Evolutionary conservation across 2,329 filamentous ascomycete species (phyloP).

Genomic region (Furcasterigmium sp.): DNA sequence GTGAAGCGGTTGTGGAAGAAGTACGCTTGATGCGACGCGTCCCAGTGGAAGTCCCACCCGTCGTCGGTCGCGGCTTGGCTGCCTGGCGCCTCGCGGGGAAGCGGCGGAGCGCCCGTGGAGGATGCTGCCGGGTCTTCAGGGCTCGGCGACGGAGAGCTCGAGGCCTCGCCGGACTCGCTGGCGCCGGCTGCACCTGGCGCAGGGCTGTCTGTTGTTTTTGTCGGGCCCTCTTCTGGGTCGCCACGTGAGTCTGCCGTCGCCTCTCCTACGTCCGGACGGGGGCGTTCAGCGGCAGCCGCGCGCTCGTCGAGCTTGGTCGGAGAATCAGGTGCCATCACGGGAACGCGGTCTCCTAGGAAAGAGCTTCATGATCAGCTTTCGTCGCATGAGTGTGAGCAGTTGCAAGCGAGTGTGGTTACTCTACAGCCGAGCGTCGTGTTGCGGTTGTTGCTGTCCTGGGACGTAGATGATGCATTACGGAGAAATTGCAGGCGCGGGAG

Average conservation of each 20-base stretch:
- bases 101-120: slow-evolving; percentile 26
- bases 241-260: no score
- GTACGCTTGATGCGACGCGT: slow-evolving; percentile 60
- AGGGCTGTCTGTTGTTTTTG: no score
- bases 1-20: slow-evolving; percentile 86
- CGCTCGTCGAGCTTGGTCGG: neutral
- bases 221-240: no score
- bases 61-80: slow-evolving; percentile 51
- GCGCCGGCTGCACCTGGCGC: no score
- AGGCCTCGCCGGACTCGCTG: slow-evolving; percentile 12
- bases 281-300: neutral
- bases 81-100: slow-evolving; percentile 27
- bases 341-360: neutral
- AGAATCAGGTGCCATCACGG: neutral
- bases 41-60: slow-evolving; percentile 81
- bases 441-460: no score
- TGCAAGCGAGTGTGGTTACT: neutral
- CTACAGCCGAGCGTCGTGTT: no score
- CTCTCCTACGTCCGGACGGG: neutral
- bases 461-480: no score
- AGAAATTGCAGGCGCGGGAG: no score
- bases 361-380: neutral
- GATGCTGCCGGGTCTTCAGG: no score
- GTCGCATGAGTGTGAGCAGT: neutral
- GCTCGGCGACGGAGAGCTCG: slow-evolving; percentile 3